Evolutionary conservation across 164 flowering plant species (phyloP).

Genomic region (Brasenia schreberi): DNA sequence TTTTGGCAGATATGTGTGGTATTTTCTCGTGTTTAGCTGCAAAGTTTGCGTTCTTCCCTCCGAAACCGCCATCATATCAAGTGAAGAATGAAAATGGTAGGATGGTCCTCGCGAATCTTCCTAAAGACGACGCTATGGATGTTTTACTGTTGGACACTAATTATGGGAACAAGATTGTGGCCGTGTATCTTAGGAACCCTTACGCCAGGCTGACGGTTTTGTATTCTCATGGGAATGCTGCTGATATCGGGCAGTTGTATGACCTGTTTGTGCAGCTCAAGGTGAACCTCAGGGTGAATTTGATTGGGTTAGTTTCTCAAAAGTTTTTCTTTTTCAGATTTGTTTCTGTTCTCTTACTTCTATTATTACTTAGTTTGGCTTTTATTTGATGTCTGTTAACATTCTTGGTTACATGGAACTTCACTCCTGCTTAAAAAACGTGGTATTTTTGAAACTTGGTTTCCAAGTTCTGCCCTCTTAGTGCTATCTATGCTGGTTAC

Average conservation of each 20-base stretch:
- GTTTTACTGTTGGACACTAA: constrained; percentile 55
- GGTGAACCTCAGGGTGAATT: constrained; percentile 82
- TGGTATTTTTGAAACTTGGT: background rate
- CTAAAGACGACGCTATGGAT: constrained; percentile 44
- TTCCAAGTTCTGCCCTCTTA: no score
- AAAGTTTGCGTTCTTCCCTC: constrained; percentile 87
- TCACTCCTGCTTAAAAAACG: background rate
- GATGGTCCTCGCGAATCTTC: constrained; percentile 34
- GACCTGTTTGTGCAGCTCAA: constrained; percentile 92
- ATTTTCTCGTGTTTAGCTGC: constrained; percentile 57
- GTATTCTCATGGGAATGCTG: constrained; percentile 96
- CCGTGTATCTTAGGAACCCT: constrained; percentile 68
- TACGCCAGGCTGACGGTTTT: constrained; percentile 77
- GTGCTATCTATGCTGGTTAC: no score
- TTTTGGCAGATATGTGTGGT: constrained; percentile 54
- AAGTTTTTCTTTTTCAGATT: background rate
- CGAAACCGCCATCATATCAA: constrained; percentile 68
- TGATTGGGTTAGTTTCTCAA: constrained; percentile 57
- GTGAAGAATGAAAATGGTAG: constrained; percentile 46
- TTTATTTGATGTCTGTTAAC: no score
- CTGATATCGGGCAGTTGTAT: constrained; percentile 89
- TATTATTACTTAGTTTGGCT: background rate
- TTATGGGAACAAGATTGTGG: constrained; percentile 76
- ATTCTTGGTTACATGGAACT: background rate
- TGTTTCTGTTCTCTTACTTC: background rate